Evolutionary conservation across 2,329 filamentous ascomycete species (phyloP), one percentile per base, ranked within the genome.

Genomic region (Alternaria sp.): DNA sequence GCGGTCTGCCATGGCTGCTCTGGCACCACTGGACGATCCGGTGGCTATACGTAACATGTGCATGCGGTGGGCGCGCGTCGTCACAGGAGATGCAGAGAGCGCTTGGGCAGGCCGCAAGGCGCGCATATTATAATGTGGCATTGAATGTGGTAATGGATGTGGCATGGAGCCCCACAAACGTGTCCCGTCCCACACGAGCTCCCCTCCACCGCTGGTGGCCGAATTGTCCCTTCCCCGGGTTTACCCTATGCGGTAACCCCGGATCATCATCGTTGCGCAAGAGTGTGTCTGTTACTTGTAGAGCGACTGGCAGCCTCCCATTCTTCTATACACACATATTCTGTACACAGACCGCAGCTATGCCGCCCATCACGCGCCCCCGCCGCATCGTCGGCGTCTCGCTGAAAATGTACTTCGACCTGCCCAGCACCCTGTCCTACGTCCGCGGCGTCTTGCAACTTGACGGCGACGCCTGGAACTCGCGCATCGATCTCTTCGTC

Each of bases 331-430:
- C 40, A 6, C 15, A 26, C 30, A 25, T 23, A n/a, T n/a, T n/a
- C n/a, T n/a, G n/a, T n/a, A 26, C 5, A 54, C 26, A 36, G 2
- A 36, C 40, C 30, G 49, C 62, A 59, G 62, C 56, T 26, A 79
- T 79, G 74, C 72, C 77, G 26, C 75, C 75, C 11, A 59, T 74
- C n/a, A 32, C 73, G 28, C 73, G 71, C 60, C 85, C 83, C 50
- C 87, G 87, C 73, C 89, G 88, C 72, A 83, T 93, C 64, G 84
- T 93, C 63, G 91, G 91, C 77, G 89, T 93, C 67, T 91, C 89
- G 50, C 88, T 91, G 43, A 93, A 93, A 74, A 91, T 93, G 88
- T 93, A 94, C 85, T 94, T 94, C 81, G 87, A 89, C 65, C 85
- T 90, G 9, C 80, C 85, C 11, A 84, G 85, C 64, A 93, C 91